Conservation (phyloP, 345 rosid genomes). For the Gossypium bickii region DNA sequence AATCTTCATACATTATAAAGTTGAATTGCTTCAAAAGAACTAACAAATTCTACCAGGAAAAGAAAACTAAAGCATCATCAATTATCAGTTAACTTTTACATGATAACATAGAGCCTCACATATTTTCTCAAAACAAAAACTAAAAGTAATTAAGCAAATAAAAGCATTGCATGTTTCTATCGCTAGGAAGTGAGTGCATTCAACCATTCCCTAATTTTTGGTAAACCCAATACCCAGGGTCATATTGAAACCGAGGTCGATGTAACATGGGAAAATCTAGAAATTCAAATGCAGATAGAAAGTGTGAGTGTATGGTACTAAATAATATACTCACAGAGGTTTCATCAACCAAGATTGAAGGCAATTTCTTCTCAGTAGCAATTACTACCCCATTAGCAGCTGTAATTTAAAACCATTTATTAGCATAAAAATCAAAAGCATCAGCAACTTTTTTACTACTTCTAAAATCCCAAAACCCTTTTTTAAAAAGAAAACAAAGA, state of each 20-base stretch:
- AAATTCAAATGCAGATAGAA: background rate
- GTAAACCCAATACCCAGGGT: background rate
- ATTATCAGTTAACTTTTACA: background rate
- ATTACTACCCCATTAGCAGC: conserved; percentile 94
- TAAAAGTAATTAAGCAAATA: background rate
- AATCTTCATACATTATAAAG: background rate
- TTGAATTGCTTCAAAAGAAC: background rate
- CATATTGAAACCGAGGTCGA: background rate
- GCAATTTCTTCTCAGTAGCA: conserved; percentile 88
- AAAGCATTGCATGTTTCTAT: background rate
- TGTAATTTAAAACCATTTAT: conserved; percentile 26
- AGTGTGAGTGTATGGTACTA: background rate
- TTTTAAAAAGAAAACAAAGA: background rate
- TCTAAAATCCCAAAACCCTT: background rate
- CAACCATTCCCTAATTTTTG: background rate
- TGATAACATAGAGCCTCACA: background rate
- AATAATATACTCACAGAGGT: conserved; percentile 52
- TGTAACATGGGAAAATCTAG: background rate
- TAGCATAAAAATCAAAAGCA: background rate
- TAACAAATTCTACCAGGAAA: background rate
- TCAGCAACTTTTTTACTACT: background rate
- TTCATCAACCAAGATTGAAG: conserved; percentile 91
- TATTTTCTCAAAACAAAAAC: background rate
- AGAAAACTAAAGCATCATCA: background rate
- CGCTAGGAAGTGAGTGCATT: background rate